Conservation (phyloP, 2,329 filamentous ascomycete species). For the Alternaria hordeiaustralica region DNA sequence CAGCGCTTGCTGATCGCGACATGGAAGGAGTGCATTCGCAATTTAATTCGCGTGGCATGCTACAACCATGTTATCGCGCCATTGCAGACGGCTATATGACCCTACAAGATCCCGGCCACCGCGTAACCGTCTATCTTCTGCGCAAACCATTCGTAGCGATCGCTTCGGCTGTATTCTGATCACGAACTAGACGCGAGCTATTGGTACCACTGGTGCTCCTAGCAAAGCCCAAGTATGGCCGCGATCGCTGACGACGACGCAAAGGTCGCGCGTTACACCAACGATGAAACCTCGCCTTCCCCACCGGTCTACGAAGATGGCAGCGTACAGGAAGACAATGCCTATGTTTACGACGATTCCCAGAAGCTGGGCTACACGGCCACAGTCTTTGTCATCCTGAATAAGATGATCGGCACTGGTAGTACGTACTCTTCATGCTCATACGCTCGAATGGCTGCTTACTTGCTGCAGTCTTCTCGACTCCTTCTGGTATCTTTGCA, state of each 20-base stretch:
- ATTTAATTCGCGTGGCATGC: conserved; percentile 9
- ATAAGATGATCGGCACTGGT: conserved; percentile 41
- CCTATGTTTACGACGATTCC: conserved; percentile 40
- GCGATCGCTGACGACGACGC: conserved; percentile 27
- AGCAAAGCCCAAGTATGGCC: conserved; percentile 21
- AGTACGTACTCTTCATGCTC: conserved; percentile 21
- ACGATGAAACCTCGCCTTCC: conserved; percentile 18
- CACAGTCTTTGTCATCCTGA: conserved; percentile 44
- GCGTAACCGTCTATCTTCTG: conserved; percentile 17
- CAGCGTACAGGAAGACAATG: conserved; percentile 41
- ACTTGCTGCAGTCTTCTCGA: conserved; percentile 56
- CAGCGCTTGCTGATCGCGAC: conserved; percentile 35
- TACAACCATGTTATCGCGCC: conserved; percentile 19
- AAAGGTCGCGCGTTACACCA: conserved; percentile 24
- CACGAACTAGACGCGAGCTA: neutral
- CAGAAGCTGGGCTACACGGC: conserved; percentile 44
- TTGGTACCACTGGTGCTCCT: neutral
- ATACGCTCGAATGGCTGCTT: conserved; percentile 8
- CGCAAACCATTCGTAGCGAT: neutral
- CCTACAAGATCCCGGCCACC: conserved; percentile 8
- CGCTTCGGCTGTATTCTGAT: neutral
- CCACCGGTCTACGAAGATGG: conserved; percentile 28
- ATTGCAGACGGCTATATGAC: conserved; percentile 24
- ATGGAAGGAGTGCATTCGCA: conserved; percentile 12
- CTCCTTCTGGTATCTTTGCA: conserved; percentile 63